Conservation (phyloP, 345 rosid species). For the Populus alba region DNA sequence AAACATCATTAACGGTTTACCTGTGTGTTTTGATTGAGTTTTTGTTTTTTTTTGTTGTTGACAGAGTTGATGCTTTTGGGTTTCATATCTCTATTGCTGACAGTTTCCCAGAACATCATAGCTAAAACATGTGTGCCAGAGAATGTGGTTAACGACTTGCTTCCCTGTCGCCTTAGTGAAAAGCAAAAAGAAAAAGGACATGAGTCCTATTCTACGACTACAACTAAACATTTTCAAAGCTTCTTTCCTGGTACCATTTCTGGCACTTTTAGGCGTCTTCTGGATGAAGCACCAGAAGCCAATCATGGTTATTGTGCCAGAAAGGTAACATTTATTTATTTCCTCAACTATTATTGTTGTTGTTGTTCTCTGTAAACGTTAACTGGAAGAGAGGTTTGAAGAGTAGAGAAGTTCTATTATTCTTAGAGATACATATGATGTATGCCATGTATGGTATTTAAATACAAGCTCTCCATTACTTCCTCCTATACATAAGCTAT, state of each 20-base stretch:
- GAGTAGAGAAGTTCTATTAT: too few relatives aligned
- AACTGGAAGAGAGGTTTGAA: too few relatives aligned
- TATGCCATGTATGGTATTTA: too few relatives aligned
- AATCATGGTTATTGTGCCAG: constrained; percentile 47
- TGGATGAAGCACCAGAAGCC: constrained; percentile 44
- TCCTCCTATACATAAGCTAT: too few relatives aligned
- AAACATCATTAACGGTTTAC: background rate
- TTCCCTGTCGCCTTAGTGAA: constrained; percentile 20
- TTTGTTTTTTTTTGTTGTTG: background rate
- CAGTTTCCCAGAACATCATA: constrained; percentile 19
- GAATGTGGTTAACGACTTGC: constrained; percentile 18
- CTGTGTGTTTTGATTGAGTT: background rate
- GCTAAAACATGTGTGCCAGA: constrained; percentile 23
- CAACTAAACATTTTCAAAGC: constrained; percentile 50
- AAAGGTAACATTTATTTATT: constrained; percentile 36
- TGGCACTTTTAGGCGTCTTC: constrained; percentile 45
- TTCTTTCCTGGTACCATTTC: constrained; percentile 26
- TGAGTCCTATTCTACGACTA: constrained; percentile 23
- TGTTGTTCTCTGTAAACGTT: too few relatives aligned
- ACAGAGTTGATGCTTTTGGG: constrained; percentile 39
- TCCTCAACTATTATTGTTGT: background rate
- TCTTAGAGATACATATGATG: too few relatives aligned
- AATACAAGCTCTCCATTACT: too few relatives aligned
- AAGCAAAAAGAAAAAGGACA: constrained; percentile 8
- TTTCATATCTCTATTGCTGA: constrained; percentile 29